Percentiles rank a stretch among this genome's conserved stretches.
Conservation (phyloP, 768 basidiomycete species). For the Naganishia onofrii region DNA sequence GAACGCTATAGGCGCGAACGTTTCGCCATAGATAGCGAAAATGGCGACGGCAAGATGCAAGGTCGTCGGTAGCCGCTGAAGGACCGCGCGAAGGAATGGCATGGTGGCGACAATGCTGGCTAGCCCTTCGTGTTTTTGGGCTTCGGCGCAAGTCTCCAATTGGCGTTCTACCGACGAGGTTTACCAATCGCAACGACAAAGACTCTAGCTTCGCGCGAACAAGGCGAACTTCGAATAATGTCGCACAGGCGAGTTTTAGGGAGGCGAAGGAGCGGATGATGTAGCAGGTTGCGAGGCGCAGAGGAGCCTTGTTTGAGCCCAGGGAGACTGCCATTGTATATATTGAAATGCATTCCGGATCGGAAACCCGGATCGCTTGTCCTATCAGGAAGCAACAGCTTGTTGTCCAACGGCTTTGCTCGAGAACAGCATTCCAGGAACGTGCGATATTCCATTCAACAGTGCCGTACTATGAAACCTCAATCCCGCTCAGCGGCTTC, state of each 20-base stretch:
- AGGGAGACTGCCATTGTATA: not conserved
- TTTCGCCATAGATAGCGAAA: constrained; percentile 34
- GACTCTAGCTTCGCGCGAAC: too few relatives aligned
- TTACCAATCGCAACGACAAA: too few relatives aligned
- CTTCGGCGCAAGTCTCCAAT: too few relatives aligned
- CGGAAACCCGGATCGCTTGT: not conserved
- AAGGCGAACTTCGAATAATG: too few relatives aligned
- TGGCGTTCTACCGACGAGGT: not conserved
- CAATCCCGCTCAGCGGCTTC: not conserved
- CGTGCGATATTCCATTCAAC: not conserved
- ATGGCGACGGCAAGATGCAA: constrained; percentile 35
- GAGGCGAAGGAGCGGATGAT: not conserved
- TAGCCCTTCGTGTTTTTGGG: too few relatives aligned
- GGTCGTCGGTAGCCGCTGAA: constrained; percentile 36
- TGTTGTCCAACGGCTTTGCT: not conserved
- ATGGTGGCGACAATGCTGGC: not conserved
- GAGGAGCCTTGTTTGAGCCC: too few relatives aligned
- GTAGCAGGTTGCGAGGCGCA: not conserved
- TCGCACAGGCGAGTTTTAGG: not conserved
- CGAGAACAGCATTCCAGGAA: not conserved
- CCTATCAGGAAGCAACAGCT: not conserved
- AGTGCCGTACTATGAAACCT: constrained; percentile 2
- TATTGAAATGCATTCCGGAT: not conserved
- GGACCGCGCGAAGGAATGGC: constrained; percentile 22
- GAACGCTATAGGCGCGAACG: constrained; percentile 29